Base-by-base conservation (phyloP, 768 basidiomycete genomes). In the Suillus discolor region DNA sequence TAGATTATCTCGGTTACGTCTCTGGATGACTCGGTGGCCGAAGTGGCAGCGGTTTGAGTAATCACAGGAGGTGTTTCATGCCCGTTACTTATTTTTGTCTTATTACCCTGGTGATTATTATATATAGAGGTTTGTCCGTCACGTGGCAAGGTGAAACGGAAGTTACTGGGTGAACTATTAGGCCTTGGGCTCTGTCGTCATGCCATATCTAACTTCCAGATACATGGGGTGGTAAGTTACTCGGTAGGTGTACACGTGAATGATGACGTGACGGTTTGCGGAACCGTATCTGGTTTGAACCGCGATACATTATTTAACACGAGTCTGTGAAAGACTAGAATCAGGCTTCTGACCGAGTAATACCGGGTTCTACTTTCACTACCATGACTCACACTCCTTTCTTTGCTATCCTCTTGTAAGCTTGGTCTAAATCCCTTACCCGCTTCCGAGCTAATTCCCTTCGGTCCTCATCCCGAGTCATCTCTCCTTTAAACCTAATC, bases 1-100 rank as follows among this genome's bases (percentile, higher is more conserved):
- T 68, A 83, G 82, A 80, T 83, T 39, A 41, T 73, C 66, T 89
- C 88, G 62, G 83, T 89, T 38, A 71, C 74, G 63, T 81, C 16
- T 20, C 18, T 7, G 23, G 25, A 38, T 20, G 6, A 2, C 36
- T 38, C 36, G 36, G 36, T 25, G 54, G 28, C 25, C 39, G 57
- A 59, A 18, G 16, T 11, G 36, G 36, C 4, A 59, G 39, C 25
- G 4, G 23, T 28, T 11, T 39, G 16, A 25, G 23, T 15, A n/a
- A 3, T 6, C 31, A 31, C 31, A 12, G 44, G 2, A 15, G 51
- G 28, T 11, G 6, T 28, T 31, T 28, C n/a, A 39, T 36, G 20
- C 36, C 11, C 36, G 25, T 31, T 31, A 31, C 6, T 31, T 31
- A 31, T 31, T 31, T 31, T 31, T 31, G 31, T 31, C 31, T 31